A percentile compares a stretch with the other conserved stretches of the same genome.
Evolutionary conservation across 805 yeast genomes (phyloP).

Genomic region (Lipomyces oligophaga): DNA sequence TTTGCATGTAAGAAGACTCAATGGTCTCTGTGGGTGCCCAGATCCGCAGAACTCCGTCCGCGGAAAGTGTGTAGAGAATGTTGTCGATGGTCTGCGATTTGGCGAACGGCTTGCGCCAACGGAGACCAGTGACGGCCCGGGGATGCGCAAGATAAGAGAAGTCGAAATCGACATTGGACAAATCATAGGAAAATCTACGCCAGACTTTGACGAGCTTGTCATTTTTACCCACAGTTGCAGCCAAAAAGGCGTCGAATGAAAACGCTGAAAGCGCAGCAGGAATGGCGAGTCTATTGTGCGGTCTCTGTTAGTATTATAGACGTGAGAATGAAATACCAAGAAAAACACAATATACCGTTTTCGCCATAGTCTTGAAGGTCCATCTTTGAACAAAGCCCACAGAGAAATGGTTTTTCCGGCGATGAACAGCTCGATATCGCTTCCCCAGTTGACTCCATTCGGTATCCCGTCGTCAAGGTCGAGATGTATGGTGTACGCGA

Average conservation of each 20-base stretch:
- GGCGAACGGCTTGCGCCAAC: conserved; percentile 53
- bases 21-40: conserved; percentile 46
- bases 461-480: conserved; percentile 27
- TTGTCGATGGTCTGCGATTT: conserved; percentile 43
- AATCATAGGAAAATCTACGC: conserved; percentile 68
- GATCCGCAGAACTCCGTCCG: conserved; percentile 56
- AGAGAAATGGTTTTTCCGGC: conserved; percentile 27
- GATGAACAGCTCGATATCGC: conserved; percentile 21
- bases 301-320: not conserved
- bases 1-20: conserved; percentile 37
- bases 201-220: conserved; percentile 73
- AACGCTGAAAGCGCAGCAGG: conserved; percentile 57
- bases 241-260: conserved; percentile 63
- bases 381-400: conserved; percentile 22
- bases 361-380: conserved; percentile 20
- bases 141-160: conserved; percentile 66
- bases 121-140: conserved; percentile 49
- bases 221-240: conserved; percentile 59
- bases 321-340: not conserved
- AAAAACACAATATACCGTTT: conserved; percentile 11
- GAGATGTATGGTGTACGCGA: conserved; percentile 23
- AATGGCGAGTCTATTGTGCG: conserved; percentile 53
- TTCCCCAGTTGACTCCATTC: conserved; percentile 25
- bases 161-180: conserved; percentile 57
- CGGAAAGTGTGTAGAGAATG: conserved; percentile 60